Percentiles rank a stretch among this genome's conserved stretches.
These are phyloP conservation scores for Bondarzewia mesenterica DNA, from an alignment of 1,284 basidiomycete genomes.

Conservation along the genomic window DNA sequence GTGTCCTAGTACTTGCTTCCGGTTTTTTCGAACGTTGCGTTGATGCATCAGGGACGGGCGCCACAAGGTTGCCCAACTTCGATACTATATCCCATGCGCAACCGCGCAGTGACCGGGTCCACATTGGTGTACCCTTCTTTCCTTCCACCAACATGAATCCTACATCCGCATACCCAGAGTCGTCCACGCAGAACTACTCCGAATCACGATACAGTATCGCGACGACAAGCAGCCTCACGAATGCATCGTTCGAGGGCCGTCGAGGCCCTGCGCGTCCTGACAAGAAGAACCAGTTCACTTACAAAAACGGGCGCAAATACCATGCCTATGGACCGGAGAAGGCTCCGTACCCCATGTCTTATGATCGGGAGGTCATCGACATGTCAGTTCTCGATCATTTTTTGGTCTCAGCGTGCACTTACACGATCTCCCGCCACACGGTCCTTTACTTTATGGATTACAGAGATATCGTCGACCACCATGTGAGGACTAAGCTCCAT, in stretches of 20 bases:
- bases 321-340: conserved; percentile 64
- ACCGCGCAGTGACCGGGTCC: no score
- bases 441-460: conserved; percentile 1
- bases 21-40: no score
- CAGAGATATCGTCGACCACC: conserved; percentile 12
- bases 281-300: conserved; percentile 49
- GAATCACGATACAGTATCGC: neutral
- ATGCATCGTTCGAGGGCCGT: conserved; percentile 12
- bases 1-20: no score
- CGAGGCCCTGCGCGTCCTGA: conserved; percentile 10
- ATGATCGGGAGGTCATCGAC: conserved; percentile 56
- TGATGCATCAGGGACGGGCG: no score
- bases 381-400: conserved; percentile 39
- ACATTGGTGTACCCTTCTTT: no score
- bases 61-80: no score
- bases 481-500: conserved; percentile 7
- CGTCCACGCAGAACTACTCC: neutral
- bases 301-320: conserved; percentile 52
- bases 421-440: neutral
- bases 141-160: neutral
- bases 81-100: no score
- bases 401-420: neutral
- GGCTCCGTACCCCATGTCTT: conserved; percentile 63
- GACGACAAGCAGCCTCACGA: neutral
- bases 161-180: neutral